Evolutionary conservation across 305 asterid genomes (phyloP), one percentile per base, ranked within the genome.

Genomic region (Solanum hybrid): DNA sequence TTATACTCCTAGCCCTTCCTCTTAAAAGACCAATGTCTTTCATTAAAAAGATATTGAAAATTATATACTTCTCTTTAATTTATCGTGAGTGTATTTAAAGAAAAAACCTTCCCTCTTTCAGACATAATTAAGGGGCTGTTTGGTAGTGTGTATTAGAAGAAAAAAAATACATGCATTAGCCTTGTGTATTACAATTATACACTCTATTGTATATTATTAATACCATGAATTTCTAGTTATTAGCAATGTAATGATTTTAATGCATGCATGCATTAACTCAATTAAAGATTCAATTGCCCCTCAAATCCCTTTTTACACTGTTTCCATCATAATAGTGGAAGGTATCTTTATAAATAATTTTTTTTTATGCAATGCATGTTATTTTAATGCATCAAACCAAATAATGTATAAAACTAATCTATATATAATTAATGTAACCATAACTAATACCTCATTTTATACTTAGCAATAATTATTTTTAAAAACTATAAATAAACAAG

Each of bases 31-130:
- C 56, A 42, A 5, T 14, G 22, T 45, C 22, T 45, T 45, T 45
- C 22, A 5, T 45, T 72, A 13, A 31, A 75, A 29, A 75, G 2
- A 75, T 75, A 75, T 32, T 75, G 80, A 1, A 31, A 75, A 4
- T 31, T 24, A 75, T 73, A 73, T 3, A 27, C 17, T 69, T 69
- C 29, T 66, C 29, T 66, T 66, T n/a, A n/a, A n/a, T 66, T n/a
- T 66, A 9, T 71, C 8, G 29, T 2, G 34, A 71, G 19, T 26
- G 17, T 71, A 66, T 4, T 66, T 4, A 19, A 66, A 4, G 29
- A 24, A 4, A n/a, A 66, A 66, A 66, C 75, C 27, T 66, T 66
- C 0, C 31, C 0, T 2, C 7, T 2, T n/a, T n/a, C 0, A 0
- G 14, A 66, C 7, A 17, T 15, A 1, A 51, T 51, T 42, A 12